Conservation (phyloP, 768 basidiomycete genomes). For the Termitomyces sp. region DNA sequence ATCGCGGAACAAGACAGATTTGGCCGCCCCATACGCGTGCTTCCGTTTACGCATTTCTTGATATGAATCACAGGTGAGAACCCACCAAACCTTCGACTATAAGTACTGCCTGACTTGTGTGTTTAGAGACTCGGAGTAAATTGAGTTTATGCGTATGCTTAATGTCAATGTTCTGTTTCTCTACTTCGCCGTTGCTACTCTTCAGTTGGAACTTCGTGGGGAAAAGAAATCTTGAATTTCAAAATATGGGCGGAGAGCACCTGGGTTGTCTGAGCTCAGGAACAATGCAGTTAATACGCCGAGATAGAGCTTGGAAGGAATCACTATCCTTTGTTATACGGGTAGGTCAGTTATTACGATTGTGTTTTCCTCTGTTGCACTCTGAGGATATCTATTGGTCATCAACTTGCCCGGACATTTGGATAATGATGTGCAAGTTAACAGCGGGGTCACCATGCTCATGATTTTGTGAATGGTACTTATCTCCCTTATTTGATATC, state of each 20-base stretch:
- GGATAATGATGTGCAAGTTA: slow-evolving; percentile 40
- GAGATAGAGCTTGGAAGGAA: slow-evolving; percentile 32
- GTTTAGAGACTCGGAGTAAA: background rate
- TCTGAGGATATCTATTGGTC: background rate
- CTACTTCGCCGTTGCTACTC: slow-evolving; percentile 1
- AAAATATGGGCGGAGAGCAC: slow-evolving; percentile 7
- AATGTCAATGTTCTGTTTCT: slow-evolving; percentile 5
- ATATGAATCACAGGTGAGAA: background rate
- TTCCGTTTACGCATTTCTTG: background rate
- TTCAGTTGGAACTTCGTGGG: slow-evolving; percentile 18
- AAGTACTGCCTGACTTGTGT: slow-evolving; percentile 4
- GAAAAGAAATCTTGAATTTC: slow-evolving; percentile 4
- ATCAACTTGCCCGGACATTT: slow-evolving; percentile 58
- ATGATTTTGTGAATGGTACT: slow-evolving; percentile 45
- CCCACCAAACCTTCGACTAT: background rate
- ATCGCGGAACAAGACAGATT: background rate
- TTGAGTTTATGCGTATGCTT: slow-evolving; percentile 4
- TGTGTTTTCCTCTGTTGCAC: background rate
- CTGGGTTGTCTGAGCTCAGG: slow-evolving; percentile 18
- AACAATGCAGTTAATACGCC: slow-evolving; percentile 34
- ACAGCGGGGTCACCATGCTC: slow-evolving; percentile 45
- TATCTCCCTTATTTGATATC: background rate
- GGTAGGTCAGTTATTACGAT: slow-evolving; percentile 30
- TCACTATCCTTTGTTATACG: slow-evolving; percentile 34
- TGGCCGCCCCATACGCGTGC: background rate